phyloP scores from a whole-genome alignment of 768 basidiomycete genomes.

The Pleurotus giganteus region DNA sequence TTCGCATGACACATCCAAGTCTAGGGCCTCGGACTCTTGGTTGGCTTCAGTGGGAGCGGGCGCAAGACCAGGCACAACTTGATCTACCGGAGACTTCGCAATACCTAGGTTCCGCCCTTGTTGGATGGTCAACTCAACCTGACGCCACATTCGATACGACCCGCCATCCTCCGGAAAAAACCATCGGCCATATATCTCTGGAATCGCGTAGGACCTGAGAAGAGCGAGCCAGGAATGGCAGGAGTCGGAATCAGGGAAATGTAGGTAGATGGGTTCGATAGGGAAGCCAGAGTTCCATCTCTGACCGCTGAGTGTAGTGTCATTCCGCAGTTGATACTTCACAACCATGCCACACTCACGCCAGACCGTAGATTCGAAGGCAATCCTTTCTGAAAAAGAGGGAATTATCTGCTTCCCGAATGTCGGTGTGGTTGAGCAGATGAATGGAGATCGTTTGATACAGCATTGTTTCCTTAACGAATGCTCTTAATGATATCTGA shows the following conservation, averaged over 20 bases:
- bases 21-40: conserved; percentile 49
- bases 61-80: conserved; percentile 9
- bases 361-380: conserved; percentile 63
- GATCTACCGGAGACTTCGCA: conserved; percentile 32
- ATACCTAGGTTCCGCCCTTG: conserved; percentile 75
- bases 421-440: conserved; percentile 74
- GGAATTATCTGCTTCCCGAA: conserved; percentile 73
- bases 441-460: conserved; percentile 76
- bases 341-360: conserved; percentile 35
- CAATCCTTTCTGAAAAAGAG: conserved; percentile 77
- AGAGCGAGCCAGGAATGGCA: conserved; percentile 78
- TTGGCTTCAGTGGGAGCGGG: conserved; percentile 23
- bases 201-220: conserved; percentile 75
- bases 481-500: background rate
- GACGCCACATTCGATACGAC: conserved; percentile 85
- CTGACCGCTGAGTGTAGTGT: conserved; percentile 43
- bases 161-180: conserved; percentile 61
- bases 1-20: conserved; percentile 77
- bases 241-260: conserved; percentile 62
- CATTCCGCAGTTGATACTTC: conserved; percentile 1
- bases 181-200: conserved; percentile 72
- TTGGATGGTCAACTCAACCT: conserved; percentile 68
- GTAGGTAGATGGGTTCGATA: conserved; percentile 70
- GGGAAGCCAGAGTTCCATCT: conserved; percentile 52
- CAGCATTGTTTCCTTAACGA: conserved; percentile 64